Percentiles rank a stretch among this genome's conserved stretches.
Conservation (phyloP, 257 asterid genomes). For the Solanum tacnaense region DNA sequence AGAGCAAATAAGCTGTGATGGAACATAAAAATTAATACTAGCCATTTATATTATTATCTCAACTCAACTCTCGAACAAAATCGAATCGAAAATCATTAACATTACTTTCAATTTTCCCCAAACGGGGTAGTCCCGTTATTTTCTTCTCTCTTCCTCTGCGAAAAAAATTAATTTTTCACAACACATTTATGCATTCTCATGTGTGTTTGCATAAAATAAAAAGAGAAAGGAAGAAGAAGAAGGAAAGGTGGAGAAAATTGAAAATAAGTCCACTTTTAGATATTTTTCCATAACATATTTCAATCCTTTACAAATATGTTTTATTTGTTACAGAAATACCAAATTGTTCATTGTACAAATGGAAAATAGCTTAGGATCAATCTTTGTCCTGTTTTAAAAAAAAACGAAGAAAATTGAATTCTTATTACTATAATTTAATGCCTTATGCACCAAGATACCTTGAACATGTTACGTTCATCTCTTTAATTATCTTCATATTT, state of each 20-base stretch:
- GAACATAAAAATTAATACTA: neutral
- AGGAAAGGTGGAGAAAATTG: neutral
- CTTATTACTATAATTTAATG: neutral
- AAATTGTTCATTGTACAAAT: neutral
- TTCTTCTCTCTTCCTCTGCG: neutral
- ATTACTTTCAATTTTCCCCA: neutral
- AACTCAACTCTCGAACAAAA: neutral
- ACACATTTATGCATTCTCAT: neutral
- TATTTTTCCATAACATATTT: neutral
- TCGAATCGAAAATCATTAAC: neutral
- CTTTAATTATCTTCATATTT: neutral
- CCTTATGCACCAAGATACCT: neutral
- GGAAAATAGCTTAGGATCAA: neutral
- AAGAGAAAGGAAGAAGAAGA: constrained; percentile 1
- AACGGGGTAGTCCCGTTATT: neutral
- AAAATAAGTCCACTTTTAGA: neutral
- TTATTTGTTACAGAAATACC: neutral
- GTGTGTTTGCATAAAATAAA: neutral
- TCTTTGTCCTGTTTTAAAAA: neutral
- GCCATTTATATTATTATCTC: neutral
- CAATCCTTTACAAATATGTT: neutral
- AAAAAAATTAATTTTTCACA: neutral
- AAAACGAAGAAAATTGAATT: neutral
- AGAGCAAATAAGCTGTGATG: neutral
- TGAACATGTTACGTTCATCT: neutral